Base-by-base conservation (phyloP, 345 rosid species). In the Bretschneidera sinensis region DNA sequence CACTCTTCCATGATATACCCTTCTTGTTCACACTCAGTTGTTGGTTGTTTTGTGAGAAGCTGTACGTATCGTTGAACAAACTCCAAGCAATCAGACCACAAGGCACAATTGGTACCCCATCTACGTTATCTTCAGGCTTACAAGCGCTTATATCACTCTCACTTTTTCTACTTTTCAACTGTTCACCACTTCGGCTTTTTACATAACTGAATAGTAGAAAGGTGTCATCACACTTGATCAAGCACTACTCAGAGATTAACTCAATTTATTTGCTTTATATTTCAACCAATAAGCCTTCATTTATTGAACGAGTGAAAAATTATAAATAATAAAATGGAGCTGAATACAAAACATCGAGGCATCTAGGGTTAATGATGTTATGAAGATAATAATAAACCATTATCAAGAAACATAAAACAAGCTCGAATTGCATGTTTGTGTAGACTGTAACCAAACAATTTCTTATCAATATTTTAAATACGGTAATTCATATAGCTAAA, bases 81-180 rank as follows among this genome's bases (percentile, higher is more conserved):
- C 99, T 95, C 97, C 99, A 95, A 55, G 99, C 99, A 59, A 95
- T 88, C n/a, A 95, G 89, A 78, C 99, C 99, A 70, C 99, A 95
- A 2, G 99, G 99, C 28, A 88, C 92, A 63, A 88, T 88, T 21
- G 75, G 61, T 14, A 13, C 23, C 66, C 77, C 85, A 47, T 74
- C 74, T 59, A 60, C 63, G 45, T 65, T 15, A 70, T 77, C 77
- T 78, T 95, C 99, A 1, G 97, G 99, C 68, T 82, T 70, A 70
- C 99, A 95, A 61, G 43, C 43, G 34, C 69, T 51, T 17, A 84
- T 78, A 3, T 77, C 83, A 58, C 35, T 24, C 59, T 57, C 79
- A 48, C 73, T 64, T 24, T 64, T 62, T 15, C 3, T 11, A 62
- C 75, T 65, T 75, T 73, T 79, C 75, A 92, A 63, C 51, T 92